Conservation (phyloP, 2,329 filamentous ascomycete species). For the Elsinoe batatas region DNA sequence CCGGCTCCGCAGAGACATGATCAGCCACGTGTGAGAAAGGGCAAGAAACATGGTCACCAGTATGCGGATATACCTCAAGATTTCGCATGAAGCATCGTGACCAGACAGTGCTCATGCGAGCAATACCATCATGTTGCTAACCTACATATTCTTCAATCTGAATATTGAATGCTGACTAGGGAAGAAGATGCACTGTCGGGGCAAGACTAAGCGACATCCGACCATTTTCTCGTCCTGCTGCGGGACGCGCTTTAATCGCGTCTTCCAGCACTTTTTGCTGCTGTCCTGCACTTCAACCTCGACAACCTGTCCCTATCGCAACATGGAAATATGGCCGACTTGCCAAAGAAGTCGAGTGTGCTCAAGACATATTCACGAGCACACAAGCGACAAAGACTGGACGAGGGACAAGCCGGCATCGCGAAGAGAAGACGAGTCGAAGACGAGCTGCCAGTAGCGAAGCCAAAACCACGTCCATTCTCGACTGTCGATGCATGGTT, state of each 20-base stretch:
- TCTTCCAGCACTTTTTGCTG: background rate
- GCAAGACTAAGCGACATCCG: background rate
- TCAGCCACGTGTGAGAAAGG: background rate
- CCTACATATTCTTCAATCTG: background rate
- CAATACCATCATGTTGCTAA: background rate
- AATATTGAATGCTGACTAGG: too few relatives aligned
- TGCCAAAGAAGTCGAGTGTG: background rate
- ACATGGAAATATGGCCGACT: background rate
- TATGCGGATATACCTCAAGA: background rate
- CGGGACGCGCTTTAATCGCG: slow-evolving; percentile 3
- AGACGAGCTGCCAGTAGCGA: background rate
- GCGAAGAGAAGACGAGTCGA: slow-evolving; percentile 15
- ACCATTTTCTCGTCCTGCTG: background rate
- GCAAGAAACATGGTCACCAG: background rate
- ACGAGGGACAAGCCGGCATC: background rate
- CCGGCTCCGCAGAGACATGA: background rate
- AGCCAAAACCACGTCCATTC: slow-evolving; percentile 7
- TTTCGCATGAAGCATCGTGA: too few relatives aligned
- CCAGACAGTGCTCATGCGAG: too few relatives aligned
- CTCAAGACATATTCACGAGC: slow-evolving; percentile 11
- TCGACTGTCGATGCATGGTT: slow-evolving; percentile 7
- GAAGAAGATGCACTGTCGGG: background rate
- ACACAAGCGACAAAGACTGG: slow-evolving; percentile 4
- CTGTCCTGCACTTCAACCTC: background rate
- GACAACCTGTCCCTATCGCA: background rate